These are phyloP conservation scores for Crithidia sp. DNA, from an alignment of 208 protist species.

Conservation along the genomic window DNA sequence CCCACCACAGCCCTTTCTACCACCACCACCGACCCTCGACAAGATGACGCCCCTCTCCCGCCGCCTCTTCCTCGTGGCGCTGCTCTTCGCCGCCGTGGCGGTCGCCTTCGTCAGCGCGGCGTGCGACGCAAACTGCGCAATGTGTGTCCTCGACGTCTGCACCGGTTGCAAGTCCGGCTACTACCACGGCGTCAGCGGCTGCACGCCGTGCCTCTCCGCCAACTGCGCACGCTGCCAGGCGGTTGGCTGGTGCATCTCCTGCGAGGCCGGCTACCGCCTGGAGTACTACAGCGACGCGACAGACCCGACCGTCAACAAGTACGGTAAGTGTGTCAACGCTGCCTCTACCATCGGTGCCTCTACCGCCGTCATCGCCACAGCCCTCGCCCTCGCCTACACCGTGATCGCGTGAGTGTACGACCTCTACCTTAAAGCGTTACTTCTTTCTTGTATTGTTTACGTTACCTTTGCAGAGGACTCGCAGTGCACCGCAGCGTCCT, in stretches of 20 bases:
- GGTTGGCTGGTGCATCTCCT: not conserved
- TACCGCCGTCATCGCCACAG: not conserved
- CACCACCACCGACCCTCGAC: not conserved
- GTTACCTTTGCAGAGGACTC: too few relatives aligned
- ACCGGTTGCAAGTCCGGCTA: not conserved
- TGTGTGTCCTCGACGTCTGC: not conserved
- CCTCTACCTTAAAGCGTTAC: too few relatives aligned
- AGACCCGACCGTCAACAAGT: not conserved
- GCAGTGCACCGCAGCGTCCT: too few relatives aligned
- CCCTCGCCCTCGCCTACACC: not conserved
- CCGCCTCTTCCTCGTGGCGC: not conserved
- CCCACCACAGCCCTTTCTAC: not conserved
- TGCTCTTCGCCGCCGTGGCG: not conserved
- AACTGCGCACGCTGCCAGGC: not conserved
- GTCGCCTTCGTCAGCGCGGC: not conserved
- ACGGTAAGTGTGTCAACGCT: not conserved
- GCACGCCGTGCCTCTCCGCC: not conserved
- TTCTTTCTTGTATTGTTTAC: too few relatives aligned
- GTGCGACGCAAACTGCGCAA: not conserved
- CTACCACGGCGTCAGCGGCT: not conserved
- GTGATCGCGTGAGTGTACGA: not conserved
- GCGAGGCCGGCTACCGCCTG: not conserved
- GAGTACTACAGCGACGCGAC: not conserved
- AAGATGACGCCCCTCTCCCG: not conserved
- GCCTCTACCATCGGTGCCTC: not conserved